Base-by-base conservation (phyloP, 1,139 yeast genomes). In the Casaregolazyma lundiana region DNA sequence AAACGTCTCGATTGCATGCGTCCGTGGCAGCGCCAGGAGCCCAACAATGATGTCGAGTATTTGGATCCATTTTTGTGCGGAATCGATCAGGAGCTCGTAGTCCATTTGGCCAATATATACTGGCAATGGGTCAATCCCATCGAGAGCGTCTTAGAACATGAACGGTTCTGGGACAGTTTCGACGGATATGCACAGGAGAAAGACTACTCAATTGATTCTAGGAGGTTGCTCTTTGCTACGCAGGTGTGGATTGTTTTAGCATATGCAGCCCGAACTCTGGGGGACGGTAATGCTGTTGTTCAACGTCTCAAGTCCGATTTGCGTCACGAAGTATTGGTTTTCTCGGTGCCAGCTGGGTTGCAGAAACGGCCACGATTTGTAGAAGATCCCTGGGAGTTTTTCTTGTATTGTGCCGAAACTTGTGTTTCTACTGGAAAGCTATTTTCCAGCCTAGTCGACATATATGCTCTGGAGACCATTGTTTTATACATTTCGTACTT, bases 351-450 rank as follows among this genome's bases (percentile, higher is more conserved):
- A 15, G 30, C 45, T 7, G 24, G 35, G 3, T 11, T 45, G 9
- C 53, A 50, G 34, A 45, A 40, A n/a, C 45, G 40, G 16, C 35
- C 43, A 9, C 36, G 47, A 11, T 50, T 50, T 41, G 49, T 47
- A 3, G 49, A 45, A n/a, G 53, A 50, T 38, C 53, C 53, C 13
- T 50, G 53, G 45, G 53, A 50, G 17, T 47, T 50, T 20, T 50
- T 50, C 38, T 40, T 50, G n/a, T 36, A 48, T 21, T 50, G 53
- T 22, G 53, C 50, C 1, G 53, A 50, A 16, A 47, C 45, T 4
- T 47, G 53, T 26, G 34, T 43, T 6, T n/a, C 50, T 2, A 41
- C 47, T 19, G 34, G 34, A 17, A 44, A 47, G 37, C 24, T 50
- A 5, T 47, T 47, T 24, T 36, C 47, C 26, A 40, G 43, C 6